Evolutionary conservation across 306 rosid genomes (phyloP), one percentile per base, ranked within the genome.

Genomic region (Macrotyloma uniflorum): DNA sequence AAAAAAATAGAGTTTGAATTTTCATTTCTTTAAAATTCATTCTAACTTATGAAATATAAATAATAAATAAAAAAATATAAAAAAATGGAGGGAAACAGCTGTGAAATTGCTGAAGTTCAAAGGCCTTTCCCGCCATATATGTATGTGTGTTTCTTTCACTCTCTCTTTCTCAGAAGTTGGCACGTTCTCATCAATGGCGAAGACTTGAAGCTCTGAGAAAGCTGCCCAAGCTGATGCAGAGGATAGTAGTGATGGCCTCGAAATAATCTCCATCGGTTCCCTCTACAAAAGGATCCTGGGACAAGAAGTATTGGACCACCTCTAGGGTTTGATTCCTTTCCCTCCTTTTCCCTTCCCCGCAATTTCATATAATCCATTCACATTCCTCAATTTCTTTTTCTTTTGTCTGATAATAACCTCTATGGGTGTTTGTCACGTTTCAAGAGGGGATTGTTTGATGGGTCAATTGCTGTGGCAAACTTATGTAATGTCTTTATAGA

Each of bases 291-390:
- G 97, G 98, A 50, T 78, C 85, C 1, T 94, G 94, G 96, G 96
- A 89, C 68, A 94, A 94, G 90, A 94, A 91, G 85, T 94, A 91
- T 78, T 94, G 97, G 98, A 91, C 91, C 90, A 87, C 89, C 78
- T 89, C 96, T 74, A 89, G 98, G 97, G 98, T 94, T 88, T 47
- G 89, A 10, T n/a, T n/a, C n/a, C n/a, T n/a, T n/a, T n/a, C n/a
- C n/a, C n/a, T n/a, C n/a, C n/a, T n/a, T n/a, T 55, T 80, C 57
- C 54, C n/a, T 63, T 33, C 62, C 5, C 8, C 74, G 51, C 46
- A 5, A 40, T 76, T 42, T 40, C 43, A 1, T n/a, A 24, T 47
- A 2, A 26, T 53, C 63, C n/a, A n/a, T n/a, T n/a, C n/a, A n/a
- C n/a, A n/a, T n/a, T n/a, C n/a, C n/a, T n/a, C n/a, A n/a, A n/a